Conservation (phyloP, 495 filamentous ascomycete species). For the Chaetomidium leptoderma region DNA sequence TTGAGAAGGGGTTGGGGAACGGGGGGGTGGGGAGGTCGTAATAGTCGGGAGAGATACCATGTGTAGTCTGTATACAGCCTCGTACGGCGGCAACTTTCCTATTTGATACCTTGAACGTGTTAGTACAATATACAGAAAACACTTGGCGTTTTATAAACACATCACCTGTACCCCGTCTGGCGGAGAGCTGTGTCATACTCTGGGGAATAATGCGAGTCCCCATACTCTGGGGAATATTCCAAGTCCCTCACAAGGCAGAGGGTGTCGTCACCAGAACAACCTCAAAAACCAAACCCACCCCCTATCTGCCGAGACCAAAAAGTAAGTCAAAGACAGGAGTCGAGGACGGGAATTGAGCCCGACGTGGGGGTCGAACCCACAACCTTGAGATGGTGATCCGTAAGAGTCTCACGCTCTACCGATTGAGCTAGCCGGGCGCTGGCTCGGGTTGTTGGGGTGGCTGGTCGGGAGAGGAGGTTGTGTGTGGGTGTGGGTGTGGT, state of each 20-base stretch:
- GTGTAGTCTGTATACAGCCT: neutral
- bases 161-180: no score
- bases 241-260: no score
- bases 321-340: neutral
- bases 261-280: no score
- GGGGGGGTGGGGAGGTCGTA: neutral
- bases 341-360: constrained; percentile 24
- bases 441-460: neutral
- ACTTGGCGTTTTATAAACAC: no score
- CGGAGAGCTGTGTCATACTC: no score
- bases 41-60: no score
- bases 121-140: no score
- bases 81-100: neutral
- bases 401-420: constrained; percentile 84
- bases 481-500: neutral
- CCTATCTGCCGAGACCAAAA: neutral
- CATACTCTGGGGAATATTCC: no score
- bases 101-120: no score
- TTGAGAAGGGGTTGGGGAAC: constrained; percentile 1
- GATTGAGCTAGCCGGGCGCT: constrained; percentile 66
- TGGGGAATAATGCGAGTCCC: no score
- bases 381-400: constrained; percentile 31
- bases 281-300: neutral
- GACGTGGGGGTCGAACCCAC: constrained; percentile 29
- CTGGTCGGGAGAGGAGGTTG: neutral